These are phyloP conservation scores for Lunularia cruciata DNA, from an alignment of 225 moss, liverwort and hornwort species.

Conservation along the genomic window DNA sequence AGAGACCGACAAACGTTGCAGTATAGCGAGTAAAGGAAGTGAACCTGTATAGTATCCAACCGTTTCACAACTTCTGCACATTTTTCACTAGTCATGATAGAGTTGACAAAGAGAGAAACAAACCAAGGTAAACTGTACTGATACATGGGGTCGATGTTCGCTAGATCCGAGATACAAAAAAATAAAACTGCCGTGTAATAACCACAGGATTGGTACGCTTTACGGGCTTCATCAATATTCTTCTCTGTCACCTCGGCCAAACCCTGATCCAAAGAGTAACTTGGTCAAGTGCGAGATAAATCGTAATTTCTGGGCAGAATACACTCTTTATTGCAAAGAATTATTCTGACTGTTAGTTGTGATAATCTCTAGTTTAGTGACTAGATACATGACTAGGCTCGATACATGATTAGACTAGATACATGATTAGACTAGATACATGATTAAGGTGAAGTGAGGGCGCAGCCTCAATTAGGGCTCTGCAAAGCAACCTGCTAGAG, in stretches of 20 bases:
- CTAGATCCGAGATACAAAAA: slow-evolving; percentile 86
- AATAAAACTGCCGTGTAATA: slow-evolving; percentile 71
- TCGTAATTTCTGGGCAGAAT: too few relatives aligned
- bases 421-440: too few relatives aligned
- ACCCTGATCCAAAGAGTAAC: slow-evolving; percentile 43
- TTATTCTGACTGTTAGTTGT: too few relatives aligned
- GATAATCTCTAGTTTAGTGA: too few relatives aligned
- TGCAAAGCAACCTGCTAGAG: too few relatives aligned
- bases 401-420: too few relatives aligned
- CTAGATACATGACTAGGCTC: too few relatives aligned
- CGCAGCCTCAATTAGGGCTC: too few relatives aligned
- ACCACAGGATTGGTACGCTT: slow-evolving; percentile 77
- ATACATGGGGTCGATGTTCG: slow-evolving; percentile 96
- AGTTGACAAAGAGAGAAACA: slow-evolving; percentile 68
- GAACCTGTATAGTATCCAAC: slow-evolving; percentile 60
- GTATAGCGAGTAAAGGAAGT: slow-evolving; percentile 79
- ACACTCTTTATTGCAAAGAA: too few relatives aligned
- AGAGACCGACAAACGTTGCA: slow-evolving; percentile 84
- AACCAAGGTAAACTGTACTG: slow-evolving; percentile 97
- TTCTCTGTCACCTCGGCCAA: slow-evolving; percentile 86
- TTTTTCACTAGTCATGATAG: slow-evolving; percentile 75
- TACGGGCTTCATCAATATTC: slow-evolving; percentile 77
- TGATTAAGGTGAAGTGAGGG: too few relatives aligned
- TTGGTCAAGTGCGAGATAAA: too few relatives aligned
- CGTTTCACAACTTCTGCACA: slow-evolving; percentile 51